These are phyloP conservation scores for Cercis canadensis DNA, from an alignment of 306 rosid genomes.

Conservation along the genomic window DNA sequence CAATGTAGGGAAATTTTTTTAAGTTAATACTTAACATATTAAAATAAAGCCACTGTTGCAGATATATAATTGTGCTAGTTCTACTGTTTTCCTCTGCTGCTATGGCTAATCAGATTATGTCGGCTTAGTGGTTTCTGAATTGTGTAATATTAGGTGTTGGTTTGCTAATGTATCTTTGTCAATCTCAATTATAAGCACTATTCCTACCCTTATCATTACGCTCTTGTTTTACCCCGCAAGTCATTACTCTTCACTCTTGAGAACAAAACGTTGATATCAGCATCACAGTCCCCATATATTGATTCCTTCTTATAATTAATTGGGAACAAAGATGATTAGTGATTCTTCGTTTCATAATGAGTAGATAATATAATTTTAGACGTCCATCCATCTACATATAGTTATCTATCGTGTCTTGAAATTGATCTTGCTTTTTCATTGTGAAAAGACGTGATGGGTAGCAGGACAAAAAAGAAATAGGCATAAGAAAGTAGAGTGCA, in stretches of 20 bases:
- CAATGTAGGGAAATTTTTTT: too few species aligned
- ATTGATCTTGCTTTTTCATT: background rate
- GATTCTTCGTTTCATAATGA: background rate
- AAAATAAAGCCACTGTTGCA: too few species aligned
- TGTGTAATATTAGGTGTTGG: too few species aligned
- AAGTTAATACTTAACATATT: too few species aligned
- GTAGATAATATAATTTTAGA: conserved; percentile 11
- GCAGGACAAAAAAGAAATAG: conserved; percentile 29
- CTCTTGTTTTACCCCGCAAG: background rate
- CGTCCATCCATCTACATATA: background rate
- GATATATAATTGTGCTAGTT: too few species aligned
- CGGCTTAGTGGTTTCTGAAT: too few species aligned
- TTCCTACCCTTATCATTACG: background rate
- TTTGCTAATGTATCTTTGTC: background rate
- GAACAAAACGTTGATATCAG: background rate
- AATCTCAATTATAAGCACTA: background rate
- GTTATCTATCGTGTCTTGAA: conserved; percentile 23
- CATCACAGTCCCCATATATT: background rate
- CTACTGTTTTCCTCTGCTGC: too few species aligned
- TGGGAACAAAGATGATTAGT: conserved; percentile 1
- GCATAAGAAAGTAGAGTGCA: background rate
- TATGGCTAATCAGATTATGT: too few species aligned
- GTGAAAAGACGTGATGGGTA: conserved; percentile 32
- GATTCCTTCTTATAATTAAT: background rate
- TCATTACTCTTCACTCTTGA: too few species aligned